These are phyloP conservation scores for Coemansia sp. DNA, from an alignment of 192 early-diverging fungal genomes.

Conservation along the genomic window DNA sequence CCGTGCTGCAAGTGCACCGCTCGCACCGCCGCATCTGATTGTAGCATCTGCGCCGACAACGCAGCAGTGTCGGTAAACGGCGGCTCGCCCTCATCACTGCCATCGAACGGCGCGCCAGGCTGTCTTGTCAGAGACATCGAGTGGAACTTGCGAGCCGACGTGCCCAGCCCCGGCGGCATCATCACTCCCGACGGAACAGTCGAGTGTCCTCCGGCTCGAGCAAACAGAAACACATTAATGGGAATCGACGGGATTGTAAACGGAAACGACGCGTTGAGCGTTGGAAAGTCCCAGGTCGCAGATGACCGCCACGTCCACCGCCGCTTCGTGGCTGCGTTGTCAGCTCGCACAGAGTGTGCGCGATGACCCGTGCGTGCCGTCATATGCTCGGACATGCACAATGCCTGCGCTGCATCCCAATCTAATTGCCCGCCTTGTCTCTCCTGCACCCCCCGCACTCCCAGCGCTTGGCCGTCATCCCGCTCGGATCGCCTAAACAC, in stretches of 20 bases:
- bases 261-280: constrained; percentile 50
- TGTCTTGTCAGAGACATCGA: constrained; percentile 45
- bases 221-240: constrained; percentile 25
- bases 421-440: constrained; percentile 17
- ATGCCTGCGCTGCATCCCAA: constrained; percentile 1
- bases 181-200: constrained; percentile 39
- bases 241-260: constrained; percentile 53
- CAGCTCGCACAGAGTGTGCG: too few species aligned
- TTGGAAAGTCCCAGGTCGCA: constrained; percentile 47
- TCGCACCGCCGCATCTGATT: constrained; percentile 7
- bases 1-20: constrained; percentile 1
- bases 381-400: constrained; percentile 4
- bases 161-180: constrained; percentile 49
- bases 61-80: constrained; percentile 21
- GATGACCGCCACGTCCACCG: constrained; percentile 31
- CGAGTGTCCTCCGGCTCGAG: constrained; percentile 17
- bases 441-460: constrained; percentile 14
- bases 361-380: constrained; percentile 1
- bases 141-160: constrained; percentile 53
- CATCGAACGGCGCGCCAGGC: constrained; percentile 39
- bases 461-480: constrained; percentile 6
- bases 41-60: constrained; percentile 12
- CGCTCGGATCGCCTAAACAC: not conserved
- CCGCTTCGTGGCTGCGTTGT: constrained; percentile 2
- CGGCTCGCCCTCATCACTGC: constrained; percentile 9